Base-by-base conservation (phyloP, 1,139 yeast species). In the Saccharomyces uvarum region DNA sequence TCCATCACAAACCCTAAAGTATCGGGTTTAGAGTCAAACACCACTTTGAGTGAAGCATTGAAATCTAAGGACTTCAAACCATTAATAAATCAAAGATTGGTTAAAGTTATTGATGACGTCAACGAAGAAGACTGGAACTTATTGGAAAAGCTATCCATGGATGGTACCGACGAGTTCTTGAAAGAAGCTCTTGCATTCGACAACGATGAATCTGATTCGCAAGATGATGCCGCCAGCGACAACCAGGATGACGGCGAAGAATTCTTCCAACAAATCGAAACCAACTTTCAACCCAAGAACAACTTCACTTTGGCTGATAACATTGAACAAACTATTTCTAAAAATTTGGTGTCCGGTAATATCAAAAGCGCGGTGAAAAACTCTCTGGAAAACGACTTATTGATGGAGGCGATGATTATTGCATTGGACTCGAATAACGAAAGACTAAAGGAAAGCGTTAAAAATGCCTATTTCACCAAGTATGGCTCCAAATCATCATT, bases 401-500 rank as follows among this genome's bases (percentile, higher is more conserved):
- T 89, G 44, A 72, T 80, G 24, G 98, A 93, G 68, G 97, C 98
- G 2, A 78, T 91, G 61, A 75, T 91, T 48, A 77, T 95, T 57
- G 88, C 98, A 0, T 73, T 88, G 63, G 86, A 84, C 64, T 87
- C 86, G 2, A 70, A 83, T n/a, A 81, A 79, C 21, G 77, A 75
- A 6, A 64, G 65, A 19, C 74, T 84, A 64, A 86, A 86, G 63
- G 76, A 78, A 53, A 81, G 82, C 63, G 97, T 87, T 2, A 84
- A 80, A 65, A 78, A 80, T 63, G 84, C 85, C 16, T 93, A 85
- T 69, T 86, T 90, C 70, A 67, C 77, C 48, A 80, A 82, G 63
- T 74, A 79, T 60, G 82, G 82, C 14, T 69, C 74, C 6, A 70
- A 77, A n/a, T 74, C 77, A 49, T 65, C 76, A 6, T 77, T 88